Evolutionary conservation across 2,329 filamentous ascomycete genomes (phyloP), one percentile per base, ranked within the genome.

Genomic region (Pezicula rhizophila): DNA sequence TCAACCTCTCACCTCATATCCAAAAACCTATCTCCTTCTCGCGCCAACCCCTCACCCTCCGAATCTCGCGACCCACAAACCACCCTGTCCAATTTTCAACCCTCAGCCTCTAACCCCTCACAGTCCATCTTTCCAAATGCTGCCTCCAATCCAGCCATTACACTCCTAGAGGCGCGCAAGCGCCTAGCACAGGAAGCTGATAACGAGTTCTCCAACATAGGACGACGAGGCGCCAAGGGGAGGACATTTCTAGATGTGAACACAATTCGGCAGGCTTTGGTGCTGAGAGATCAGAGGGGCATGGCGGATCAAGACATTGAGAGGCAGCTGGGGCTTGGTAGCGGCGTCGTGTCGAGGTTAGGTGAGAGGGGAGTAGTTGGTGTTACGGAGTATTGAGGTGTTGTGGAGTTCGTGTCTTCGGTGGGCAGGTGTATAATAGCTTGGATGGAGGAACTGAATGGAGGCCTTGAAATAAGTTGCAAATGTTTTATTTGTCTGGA

Each of bases 171-270:
- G 2, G 61, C 62, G 8, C 28, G 43, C 2, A 23, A 23, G 7
- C n/a, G 33, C 18, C 28, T 45, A 14, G 43, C 43, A 8, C 81
- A 84, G 50, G 65, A 82, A 50, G 78, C 73, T 0, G 73, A 78
- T 46, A 70, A 77, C 33, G 79, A 83, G 25, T 84, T 84, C 59
- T 64, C 67, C 33, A 46, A 47, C 8, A 42, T 59, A 8, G 65
- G 64, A 11, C 73, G 74, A 48, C 57, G 48, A 35, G 55, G 55
- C 2, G 49, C 40, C 11, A n/a, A 48, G 10, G 73, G 74, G 1
- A 63, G 72, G 40, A 65, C 68, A 33, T 75, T 73, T 50, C 46
- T 78, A 47, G 75, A 76, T 67, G 70, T 73, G 1, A 60, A 68
- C 47, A 75, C 72, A n/a, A 66, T 78, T 43, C 66, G 71, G 53